Evolutionary conservation across 805 yeast genomes (phyloP), one percentile per base, ranked within the genome.

Genomic region (Lipomyces japonicus): DNA sequence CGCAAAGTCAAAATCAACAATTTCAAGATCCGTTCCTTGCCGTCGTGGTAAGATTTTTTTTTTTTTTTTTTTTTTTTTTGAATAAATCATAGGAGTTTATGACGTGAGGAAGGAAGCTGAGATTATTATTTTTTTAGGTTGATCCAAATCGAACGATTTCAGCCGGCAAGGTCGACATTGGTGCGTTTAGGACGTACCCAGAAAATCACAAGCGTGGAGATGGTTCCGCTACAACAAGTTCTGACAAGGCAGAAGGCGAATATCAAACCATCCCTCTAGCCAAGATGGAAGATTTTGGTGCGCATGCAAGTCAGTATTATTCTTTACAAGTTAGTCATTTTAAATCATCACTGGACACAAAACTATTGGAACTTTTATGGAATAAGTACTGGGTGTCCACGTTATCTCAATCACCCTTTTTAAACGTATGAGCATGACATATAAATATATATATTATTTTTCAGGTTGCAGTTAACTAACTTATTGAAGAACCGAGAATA

Each of bases 1-100:
- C 97, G 0, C 97, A 91, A 65, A 64, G 71, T 21, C 75, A 88
- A 63, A 88, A 90, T 61, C 97, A 89, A 68, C 80, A 78, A 50
- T 88, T 81, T 63, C 96, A 89, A 65, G 97, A 89, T 61, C 97
- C 97, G 1, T 89, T 86, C 63, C 71, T 89, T 50, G 96, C 96
- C 0, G 72, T 89, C 26, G 96, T 89, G 5, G 76, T 57, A 42
- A 9, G 58, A 44, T 1, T 12, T 34, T 23, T 3, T 10, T 46
- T 14, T n/a, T 22, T 18, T 25, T 12, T 14, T 4, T 28, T 19
- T 7, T 48, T 18, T 4, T 25, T n/a, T 31, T 18, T 22, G 18
- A 16, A n/a, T n/a, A n/a, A n/a, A n/a, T n/a, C n/a, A 23, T 22
- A 39, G 21, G n/a, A 23, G 16, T 36, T n/a, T 6, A 35, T 24